Percentiles rank a stretch among this genome's conserved stretches.
Conservation (phyloP, 2,329 filamentous ascomycete species). For the Lachnellula suecica region DNA sequence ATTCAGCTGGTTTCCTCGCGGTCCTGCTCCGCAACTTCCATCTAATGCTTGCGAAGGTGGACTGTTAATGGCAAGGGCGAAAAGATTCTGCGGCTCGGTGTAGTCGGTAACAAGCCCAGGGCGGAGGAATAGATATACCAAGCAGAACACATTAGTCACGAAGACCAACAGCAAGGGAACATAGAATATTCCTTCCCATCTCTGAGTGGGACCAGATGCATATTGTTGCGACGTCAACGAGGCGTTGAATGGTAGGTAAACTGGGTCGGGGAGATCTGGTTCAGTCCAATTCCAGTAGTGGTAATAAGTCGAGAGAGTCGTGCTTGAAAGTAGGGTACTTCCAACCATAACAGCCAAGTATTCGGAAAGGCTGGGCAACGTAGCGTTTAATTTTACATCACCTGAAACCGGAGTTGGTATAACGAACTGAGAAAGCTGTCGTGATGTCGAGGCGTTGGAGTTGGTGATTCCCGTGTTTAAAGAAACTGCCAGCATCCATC, state of each 20-base stretch:
- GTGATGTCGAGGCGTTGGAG: constrained; percentile 57
- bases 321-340: constrained; percentile 62
- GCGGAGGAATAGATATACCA: constrained; percentile 57
- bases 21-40: constrained; percentile 57
- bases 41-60: constrained; percentile 50
- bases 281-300: constrained; percentile 51
- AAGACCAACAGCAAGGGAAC: constrained; percentile 65
- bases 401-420: constrained; percentile 44
- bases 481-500: constrained; percentile 55
- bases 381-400: constrained; percentile 23
- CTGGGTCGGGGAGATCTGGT: constrained; percentile 41
- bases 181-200: constrained; percentile 68
- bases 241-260: constrained; percentile 61
- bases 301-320: constrained; percentile 59
- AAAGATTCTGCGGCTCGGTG: constrained; percentile 74
- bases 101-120: constrained; percentile 72
- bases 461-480: constrained; percentile 55
- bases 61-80: constrained; percentile 68
- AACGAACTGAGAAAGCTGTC: constrained; percentile 56
- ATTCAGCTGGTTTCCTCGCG: constrained; percentile 32
- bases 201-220: constrained; percentile 59
- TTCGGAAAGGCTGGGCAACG: constrained; percentile 69
- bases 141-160: constrained; percentile 62
- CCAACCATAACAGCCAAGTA: constrained; percentile 69
- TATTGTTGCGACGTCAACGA: constrained; percentile 66